Evolutionary conservation across 768 basidiomycete species (phyloP), one percentile per base, ranked within the genome.

Genomic region (Trametes coccinea): DNA sequence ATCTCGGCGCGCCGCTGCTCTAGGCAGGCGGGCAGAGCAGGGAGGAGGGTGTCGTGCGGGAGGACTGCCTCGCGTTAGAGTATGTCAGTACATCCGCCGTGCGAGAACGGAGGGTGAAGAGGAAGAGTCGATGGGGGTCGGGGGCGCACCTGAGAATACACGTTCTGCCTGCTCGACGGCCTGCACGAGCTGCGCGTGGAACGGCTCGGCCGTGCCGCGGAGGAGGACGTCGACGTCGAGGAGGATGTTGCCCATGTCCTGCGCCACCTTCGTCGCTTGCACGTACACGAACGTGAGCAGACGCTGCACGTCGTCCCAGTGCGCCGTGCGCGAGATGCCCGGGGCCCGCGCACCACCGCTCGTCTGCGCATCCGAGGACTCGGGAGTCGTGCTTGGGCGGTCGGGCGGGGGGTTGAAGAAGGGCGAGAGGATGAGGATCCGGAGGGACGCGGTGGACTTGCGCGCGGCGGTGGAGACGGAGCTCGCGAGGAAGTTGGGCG

Each of bases 271-370:
- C 13, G 89, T 89, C n/a, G 92, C 90, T 66, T 90, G 88, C 2
- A 92, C 90, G 73, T 98, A 97, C 41, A 91, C 83, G 69, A 84
- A 88, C 0, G 91, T 91, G 63, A 98, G 79, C 48, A 95, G 80
- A 9, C 81, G 75, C 75, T 95, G 92, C 2, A 95, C 79, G 17
- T 79, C 79, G 54, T 84, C 76, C 86, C 89, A 98, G 33, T 72
- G 73, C 16, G 71, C 73, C 2, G 82, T 79, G 60, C 80, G 82
- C 33, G 83, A 70, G 5, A 74, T 37, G 27, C 58, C 51, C n/a
- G n/a, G n/a, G n/a, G n/a, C n/a, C n/a, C n/a, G n/a, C n/a, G n/a
- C n/a, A n/a, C n/a, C n/a, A n/a, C n/a, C n/a, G n/a, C n/a, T n/a
- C n/a, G n/a, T n/a, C n/a, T n/a, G n/a, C n/a, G n/a, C n/a, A n/a